Conservation (phyloP, 2,329 filamentous ascomycete genomes). For the Tolypocladium cylindrosporum region DNA sequence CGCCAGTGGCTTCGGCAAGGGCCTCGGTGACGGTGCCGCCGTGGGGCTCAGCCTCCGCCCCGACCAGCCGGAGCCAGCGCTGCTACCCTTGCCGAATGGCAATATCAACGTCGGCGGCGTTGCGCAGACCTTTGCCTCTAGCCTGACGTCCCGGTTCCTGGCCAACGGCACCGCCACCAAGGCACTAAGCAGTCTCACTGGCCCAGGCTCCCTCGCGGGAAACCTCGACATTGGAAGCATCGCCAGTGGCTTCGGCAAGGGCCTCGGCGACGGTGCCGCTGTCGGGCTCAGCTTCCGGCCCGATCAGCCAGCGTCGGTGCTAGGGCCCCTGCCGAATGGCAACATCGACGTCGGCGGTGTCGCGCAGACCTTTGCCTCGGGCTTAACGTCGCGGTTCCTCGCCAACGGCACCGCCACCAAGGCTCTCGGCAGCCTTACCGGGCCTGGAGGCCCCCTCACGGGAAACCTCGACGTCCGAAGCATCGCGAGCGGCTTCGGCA, state of each 20-base stretch:
- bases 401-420: background rate
- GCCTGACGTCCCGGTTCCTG: background rate
- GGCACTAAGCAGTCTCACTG: background rate
- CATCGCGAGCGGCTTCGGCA: background rate
- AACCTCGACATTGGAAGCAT: background rate
- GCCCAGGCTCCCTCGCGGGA: background rate
- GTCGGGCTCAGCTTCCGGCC: background rate
- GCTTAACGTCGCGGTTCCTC: background rate
- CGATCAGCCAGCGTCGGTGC: background rate
- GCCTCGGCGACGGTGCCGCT: slow-evolving; percentile 6
- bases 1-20: background rate
- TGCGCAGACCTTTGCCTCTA: background rate
- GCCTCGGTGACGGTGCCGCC: background rate
- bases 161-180: background rate
- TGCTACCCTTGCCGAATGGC: background rate
- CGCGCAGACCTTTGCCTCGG: slow-evolving; percentile 1
- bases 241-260: background rate
- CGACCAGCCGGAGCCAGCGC: background rate
- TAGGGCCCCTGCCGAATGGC: background rate
- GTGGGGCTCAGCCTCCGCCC: background rate
- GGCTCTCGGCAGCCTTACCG: background rate
- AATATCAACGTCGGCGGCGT: background rate
- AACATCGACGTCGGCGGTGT: background rate
- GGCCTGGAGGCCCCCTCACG: background rate
- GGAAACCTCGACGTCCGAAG: background rate